Conservation (phyloP, 2,329 filamentous ascomycete species). For the Xylariomycetidae sp. region DNA sequence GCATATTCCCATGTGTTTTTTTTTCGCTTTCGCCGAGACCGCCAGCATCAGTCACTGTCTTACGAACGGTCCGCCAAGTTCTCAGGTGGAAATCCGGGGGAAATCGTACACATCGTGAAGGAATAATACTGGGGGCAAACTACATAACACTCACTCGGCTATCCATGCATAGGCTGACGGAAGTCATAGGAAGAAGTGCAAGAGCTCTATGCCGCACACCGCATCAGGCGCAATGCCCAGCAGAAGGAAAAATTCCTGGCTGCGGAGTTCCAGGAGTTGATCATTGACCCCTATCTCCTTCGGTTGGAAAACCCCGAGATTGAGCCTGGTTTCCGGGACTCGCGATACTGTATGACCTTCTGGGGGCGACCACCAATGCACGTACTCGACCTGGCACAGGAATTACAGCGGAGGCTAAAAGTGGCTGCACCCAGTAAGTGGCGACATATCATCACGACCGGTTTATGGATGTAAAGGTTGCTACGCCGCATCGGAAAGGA, state of each 20-base stretch:
- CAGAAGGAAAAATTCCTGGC: slow-evolving; percentile 72
- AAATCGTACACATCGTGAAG: too few species aligned
- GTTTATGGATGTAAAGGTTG: too few species aligned
- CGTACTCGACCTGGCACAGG: slow-evolving; percentile 61
- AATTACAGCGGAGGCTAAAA: slow-evolving; percentile 63
- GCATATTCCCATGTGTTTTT: slow-evolving; percentile 2
- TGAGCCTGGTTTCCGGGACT: slow-evolving; percentile 68
- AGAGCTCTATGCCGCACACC: slow-evolving; percentile 67
- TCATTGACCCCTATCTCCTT: slow-evolving; percentile 70
- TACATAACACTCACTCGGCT: too few species aligned
- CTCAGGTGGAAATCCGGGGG: too few species aligned
- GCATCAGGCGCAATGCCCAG: slow-evolving; percentile 68
- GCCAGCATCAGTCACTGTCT: too few species aligned
- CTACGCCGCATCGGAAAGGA: too few species aligned
- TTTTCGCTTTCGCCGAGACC: too few species aligned
- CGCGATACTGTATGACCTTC: slow-evolving; percentile 77
- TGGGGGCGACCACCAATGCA: slow-evolving; percentile 80
- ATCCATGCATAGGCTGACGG: slow-evolving; percentile 13
- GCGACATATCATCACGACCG: too few species aligned
- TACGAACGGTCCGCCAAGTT: too few species aligned
- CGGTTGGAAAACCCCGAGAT: slow-evolving; percentile 60
- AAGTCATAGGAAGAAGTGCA: slow-evolving; percentile 60
- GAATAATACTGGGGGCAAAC: too few species aligned
- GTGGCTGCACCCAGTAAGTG: slow-evolving; percentile 64
- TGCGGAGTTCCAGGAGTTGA: slow-evolving; percentile 62